Conservation (phyloP, 805 yeast species). For the Spathaspora hagerdaliae region DNA sequence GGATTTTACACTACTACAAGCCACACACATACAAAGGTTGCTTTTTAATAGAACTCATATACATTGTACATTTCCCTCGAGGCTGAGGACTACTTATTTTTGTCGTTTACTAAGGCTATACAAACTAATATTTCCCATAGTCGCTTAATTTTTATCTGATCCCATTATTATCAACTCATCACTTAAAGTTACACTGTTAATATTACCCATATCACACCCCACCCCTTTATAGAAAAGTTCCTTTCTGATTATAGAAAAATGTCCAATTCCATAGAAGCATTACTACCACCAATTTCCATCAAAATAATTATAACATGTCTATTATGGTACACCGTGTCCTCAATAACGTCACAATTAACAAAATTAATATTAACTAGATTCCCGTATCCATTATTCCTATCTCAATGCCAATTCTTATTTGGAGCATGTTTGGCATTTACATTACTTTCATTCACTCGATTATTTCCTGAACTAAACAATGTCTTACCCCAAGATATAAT, state of each 20-base stretch:
- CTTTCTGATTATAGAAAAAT: no score
- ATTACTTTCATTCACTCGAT: slow-evolving; percentile 32
- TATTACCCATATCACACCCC: not conserved
- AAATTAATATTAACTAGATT: slow-evolving; percentile 51
- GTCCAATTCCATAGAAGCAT: not conserved
- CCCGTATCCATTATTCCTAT: slow-evolving; percentile 59
- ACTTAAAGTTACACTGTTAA: no score
- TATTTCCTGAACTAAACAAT: slow-evolving; percentile 22
- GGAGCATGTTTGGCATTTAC: slow-evolving; percentile 42
- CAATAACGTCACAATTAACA: slow-evolving; percentile 63
- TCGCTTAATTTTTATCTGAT: no score
- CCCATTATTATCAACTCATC: no score
- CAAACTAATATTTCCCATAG: no score
- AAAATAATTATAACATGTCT: slow-evolving; percentile 43
- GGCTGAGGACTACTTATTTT: no score
- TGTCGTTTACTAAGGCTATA: no score
- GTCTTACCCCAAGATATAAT: slow-evolving; percentile 54
- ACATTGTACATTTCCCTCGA: no score
- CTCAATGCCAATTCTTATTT: slow-evolving; percentile 59
- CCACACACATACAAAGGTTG: no score
- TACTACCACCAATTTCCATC: slow-evolving; percentile 30
- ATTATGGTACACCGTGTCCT: slow-evolving; percentile 59
- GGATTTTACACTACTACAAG: no score
- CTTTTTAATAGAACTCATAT: no score
- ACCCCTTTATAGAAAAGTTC: not conserved